Evolutionary conservation across 495 filamentous ascomycete genomes (phyloP).

Genomic region (Annulohypoxylon nitens): DNA sequence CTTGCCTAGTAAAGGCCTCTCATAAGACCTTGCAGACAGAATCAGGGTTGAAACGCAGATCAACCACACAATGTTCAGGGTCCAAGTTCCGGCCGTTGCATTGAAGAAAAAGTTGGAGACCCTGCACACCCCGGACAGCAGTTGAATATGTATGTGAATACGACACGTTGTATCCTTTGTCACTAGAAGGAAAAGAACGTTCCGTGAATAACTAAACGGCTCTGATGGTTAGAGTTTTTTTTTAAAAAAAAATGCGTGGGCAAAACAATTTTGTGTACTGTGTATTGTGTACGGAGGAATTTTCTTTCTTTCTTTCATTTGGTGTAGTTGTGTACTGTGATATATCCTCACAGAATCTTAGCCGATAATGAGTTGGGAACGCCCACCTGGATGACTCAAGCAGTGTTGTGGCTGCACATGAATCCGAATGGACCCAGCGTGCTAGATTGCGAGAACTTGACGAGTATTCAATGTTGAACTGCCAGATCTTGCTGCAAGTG

Average conservation of each 20-base stretch:
- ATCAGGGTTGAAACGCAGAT: constrained; percentile 26
- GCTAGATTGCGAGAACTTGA: constrained; percentile 26
- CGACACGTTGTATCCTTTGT: not conserved
- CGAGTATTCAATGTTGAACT: constrained; percentile 20
- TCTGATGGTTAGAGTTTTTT: not conserved
- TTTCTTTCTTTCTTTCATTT: not conserved
- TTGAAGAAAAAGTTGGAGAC: constrained; percentile 3
- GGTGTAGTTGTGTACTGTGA: constrained; percentile 10
- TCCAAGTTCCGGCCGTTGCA: not conserved
- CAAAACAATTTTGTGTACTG: not conserved
- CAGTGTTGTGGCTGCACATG: constrained; percentile 28
- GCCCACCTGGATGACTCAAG: not conserved
- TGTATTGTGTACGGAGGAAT: not conserved
- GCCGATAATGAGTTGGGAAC: not conserved
- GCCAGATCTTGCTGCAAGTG: constrained; percentile 36
- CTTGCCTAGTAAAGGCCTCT: not conserved
- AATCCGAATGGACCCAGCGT: constrained; percentile 16
- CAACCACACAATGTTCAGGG: constrained; percentile 22
- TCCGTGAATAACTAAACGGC: constrained; percentile 6
- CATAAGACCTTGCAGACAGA: constrained; percentile 3
- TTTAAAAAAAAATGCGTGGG: too few species aligned
- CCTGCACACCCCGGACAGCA: not conserved
- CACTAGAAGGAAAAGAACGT: not conserved
- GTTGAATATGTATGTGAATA: constrained; percentile 4
- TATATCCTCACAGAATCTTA: constrained; percentile 24